Evolutionary conservation across 2,329 filamentous ascomycete species (phyloP), one percentile per base, ranked within the genome.

Genomic region (Cytospora mali): DNA sequence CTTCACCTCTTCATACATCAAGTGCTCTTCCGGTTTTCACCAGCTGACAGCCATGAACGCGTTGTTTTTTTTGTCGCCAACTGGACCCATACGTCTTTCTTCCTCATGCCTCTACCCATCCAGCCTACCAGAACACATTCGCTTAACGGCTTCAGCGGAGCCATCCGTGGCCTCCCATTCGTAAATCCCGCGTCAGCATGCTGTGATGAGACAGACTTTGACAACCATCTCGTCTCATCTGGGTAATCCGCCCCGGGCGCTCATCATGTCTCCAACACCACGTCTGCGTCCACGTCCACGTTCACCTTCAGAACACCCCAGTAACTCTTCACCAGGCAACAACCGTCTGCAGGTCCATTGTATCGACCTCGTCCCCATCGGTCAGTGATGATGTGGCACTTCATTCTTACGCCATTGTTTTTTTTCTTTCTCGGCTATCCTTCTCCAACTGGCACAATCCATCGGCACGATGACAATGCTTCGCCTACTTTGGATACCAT

Each of bases 91-190:
- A n/a, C n/a, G n/a, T n/a, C n/a, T n/a, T n/a, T n/a, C n/a, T n/a
- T n/a, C n/a, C n/a, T n/a, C n/a, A n/a, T n/a, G n/a, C n/a, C n/a
- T 11, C 48, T 31, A 52, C 29, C 21, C 31, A 51, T 10, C 4
- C 25, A 16, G 31, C 33, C 33, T 13, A 23, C 31, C 56, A 29
- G 6, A 48, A 58, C 31, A 58, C 49, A 25, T 52, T 53, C 49
- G 56, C 56, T 46, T 58, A 35, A 58, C 56, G 56, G 33, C 42
- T 35, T 16, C 33, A 35, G 18, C 56, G 56, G 56, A 13, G 28
- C 48, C 48, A n/a, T n/a, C n/a, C n/a, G n/a, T n/a, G n/a, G n/a
- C n/a, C 42, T 58, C 48, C 56, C 49, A 52, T 52, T 58, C 49
- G 48, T 35, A 52, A 48, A 25, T 52, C 31, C 18, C 9, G 21